Base-by-base conservation (phyloP, 2,329 filamentous ascomycete species). In the Rhynchosporium agropyri region DNA sequence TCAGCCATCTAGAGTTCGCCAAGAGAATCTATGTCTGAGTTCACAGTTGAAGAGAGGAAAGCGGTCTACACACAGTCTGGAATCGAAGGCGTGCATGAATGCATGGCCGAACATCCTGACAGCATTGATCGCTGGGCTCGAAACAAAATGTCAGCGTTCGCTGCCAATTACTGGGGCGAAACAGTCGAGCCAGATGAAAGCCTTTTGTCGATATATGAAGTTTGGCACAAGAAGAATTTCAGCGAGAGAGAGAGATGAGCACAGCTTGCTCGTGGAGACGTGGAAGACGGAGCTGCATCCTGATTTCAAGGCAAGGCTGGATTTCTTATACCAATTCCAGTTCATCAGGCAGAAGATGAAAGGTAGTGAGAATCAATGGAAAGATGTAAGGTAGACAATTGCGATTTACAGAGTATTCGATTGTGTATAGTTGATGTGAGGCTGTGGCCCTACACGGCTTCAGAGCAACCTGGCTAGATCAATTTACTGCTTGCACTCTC, bases 61-160 rank as follows among this genome's bases (percentile, higher is more conserved):
- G 56, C 36, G 38, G 56, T 5, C 10, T 58, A 48, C 43, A 15
- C 6, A 13, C 36, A 40, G 1, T 58, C 43, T 36, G 20, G n/a
- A 4, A 49, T 58, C 26, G 38, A 40, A 15, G 55, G 31, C 3
- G 26, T 40, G 1, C 26, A 50, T 26, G n/a, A 40, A 36, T 50
- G 43, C 43, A 40, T 15, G 20, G 20, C 28, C 10, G 29, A 49
- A 15, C 36, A 45, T 6, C 36, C n/a, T 10, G 33, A 36, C 7
- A 42, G 29, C 4, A 40, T 40, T 8, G 48, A 29, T 10, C 6
- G 20, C 5, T 50, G 45, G 56, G 56, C 56, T 9, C 43, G 38
- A 28, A 58, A 26, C 20, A 48, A 58, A 38, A 58, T 58, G 56
- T 26, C 31, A 29, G 56, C 56, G 8, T 58, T 58, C n/a, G 48